Base-by-base conservation (phyloP, 2,329 filamentous ascomycete genomes). In the Ascocoryne sarcoides region DNA sequence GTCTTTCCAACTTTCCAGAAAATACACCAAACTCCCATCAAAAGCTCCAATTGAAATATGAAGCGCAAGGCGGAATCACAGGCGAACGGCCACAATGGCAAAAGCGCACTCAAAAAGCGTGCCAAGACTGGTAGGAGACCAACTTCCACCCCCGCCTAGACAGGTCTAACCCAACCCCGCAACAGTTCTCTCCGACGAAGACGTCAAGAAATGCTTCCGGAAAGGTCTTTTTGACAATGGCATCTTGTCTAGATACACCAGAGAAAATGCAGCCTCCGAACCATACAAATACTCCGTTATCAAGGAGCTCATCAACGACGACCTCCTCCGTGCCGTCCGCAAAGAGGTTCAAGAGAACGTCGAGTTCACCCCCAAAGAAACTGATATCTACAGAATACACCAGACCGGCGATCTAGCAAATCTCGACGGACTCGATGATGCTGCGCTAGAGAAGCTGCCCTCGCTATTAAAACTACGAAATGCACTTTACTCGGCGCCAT, bases 321-420 rank as follows among this genome's bases (percentile, higher is more conserved):
- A 70, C 35, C 79, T 98, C 14, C 76, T 98, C 34, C 89, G 89
- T 56, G 72, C 76, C 40, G 92, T 98, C 44, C 88, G 92, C 59
- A 67, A 75, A 57, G 92, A 98, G 67, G 90, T 96, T 62, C 82
- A 82, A 62, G 73, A 83, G 52, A 89, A 95, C 59, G 84, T 98
- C 52, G 81, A 85, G 52, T 98, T 98, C 67, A 95, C 92, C 10
- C 89, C 89, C 54, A 98, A 98, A 64, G 92, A 98, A 65, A 98
- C 92, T 35, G 92, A 98, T 62, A 98, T 98, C 55, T 98, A 98
- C 75, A 95, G 93, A 66, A 96, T 98, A 59, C 89, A 95, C 72
- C 92, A 98, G 69, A 96, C 90, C 4, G 92, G 92, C 50, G 92
- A 98, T 62, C 75, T 98, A 23, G 92, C 92, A 34, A 98, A 98